Base-by-base conservation (phyloP, 2,329 filamentous ascomycete genomes). In the Fusarium marasasianum region DNA sequence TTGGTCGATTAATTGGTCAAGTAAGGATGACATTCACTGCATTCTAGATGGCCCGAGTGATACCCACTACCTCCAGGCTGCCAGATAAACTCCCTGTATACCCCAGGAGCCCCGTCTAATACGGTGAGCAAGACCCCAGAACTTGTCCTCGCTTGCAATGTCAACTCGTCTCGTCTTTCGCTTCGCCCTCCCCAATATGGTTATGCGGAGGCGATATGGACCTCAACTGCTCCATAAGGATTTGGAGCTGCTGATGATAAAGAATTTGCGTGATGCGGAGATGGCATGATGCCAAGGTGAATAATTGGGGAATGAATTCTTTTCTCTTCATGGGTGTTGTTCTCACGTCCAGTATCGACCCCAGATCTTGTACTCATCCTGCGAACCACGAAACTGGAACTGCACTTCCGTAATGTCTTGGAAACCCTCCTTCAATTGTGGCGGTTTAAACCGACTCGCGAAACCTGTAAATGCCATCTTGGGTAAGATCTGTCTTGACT, bases 401-500 rank as follows among this genome's bases (percentile, higher is more conserved):
- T 93, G 89, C 1, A 97, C 85, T 62, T 90, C 89, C 2, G 89
- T 86, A 41, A 99, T 89, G 75, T 98, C 94, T 72, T 92, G 85
- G 78, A 98, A 98, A 0, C 96, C 96, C 83, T 99, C 96, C 18
- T 89, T 87, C 4, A 88, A 68, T 44, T 87, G 88, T 2, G 96
- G 96, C 74, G 92, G 88, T 73, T 91, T 90, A 82, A 94, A 96
- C 60, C 94, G 89, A 14, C 91, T 89, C 22, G 87, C 85, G 79
- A 94, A 99, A 18, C 91, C 89, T 31, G 87, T 90, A 81, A 98
- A 98, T 0, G 96, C 96, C 72, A 96, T 86, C 50, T 89, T 90
- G 0, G 96, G 95, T 10, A 99, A 87, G 4, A 90, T 87, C 1
- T 87, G 84, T 71, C 96, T 89, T 31, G 90, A 89, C 82, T 98